Evolutionary conservation across 2,329 filamentous ascomycete species (phyloP), one percentile per base, ranked within the genome.

Genomic region (Zasmidium angulare): DNA sequence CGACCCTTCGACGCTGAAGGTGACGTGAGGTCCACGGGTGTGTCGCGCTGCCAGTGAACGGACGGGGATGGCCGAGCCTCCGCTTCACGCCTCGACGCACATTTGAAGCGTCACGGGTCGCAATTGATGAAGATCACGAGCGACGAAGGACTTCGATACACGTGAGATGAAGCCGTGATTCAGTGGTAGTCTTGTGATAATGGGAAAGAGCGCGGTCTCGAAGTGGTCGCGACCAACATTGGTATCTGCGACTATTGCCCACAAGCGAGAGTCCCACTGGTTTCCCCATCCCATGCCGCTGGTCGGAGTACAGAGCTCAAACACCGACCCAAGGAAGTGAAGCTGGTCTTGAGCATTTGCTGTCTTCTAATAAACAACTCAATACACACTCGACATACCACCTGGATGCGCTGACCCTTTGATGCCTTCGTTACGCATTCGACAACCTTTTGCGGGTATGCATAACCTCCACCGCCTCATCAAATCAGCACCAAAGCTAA

Each of bases 371-470:
- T n/a, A 43, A 14, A 19, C 36, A 9, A 3, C 11, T 43, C 36
- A 43, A 43, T 43, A 7, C 36, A 7, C 36, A 40, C 43, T 46
- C 29, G 19, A 40, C 46, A 47, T 26, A 12, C 43, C 52, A 22
- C 12, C 20, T 43, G 36, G 31, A 49, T 24, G 26, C 17, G 14
- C 50, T 43, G 31, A 63, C 60, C 61, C 51, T 52, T 58, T 67
- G 69, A 72, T 75, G 74, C 72, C 74, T 58, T 55, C 65, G 22
- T 95, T 96, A 89, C 89, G 90, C 76, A 91, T 97, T 79, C 86
- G 93, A 72, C 85, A 92, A 70, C 89, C 90, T 56, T 96, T 96
- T 74, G 91, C 91, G 79, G 90, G 93, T 95, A 80, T 36, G 29
- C n/a, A 43, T 43, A 43, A 71, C 85, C 79, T 62, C 29, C 23